Percentiles rank a stretch among this genome's conserved stretches.
phyloP scores from a whole-genome alignment of 768 basidiomycete species.

The Floccularia luteovirens region DNA sequence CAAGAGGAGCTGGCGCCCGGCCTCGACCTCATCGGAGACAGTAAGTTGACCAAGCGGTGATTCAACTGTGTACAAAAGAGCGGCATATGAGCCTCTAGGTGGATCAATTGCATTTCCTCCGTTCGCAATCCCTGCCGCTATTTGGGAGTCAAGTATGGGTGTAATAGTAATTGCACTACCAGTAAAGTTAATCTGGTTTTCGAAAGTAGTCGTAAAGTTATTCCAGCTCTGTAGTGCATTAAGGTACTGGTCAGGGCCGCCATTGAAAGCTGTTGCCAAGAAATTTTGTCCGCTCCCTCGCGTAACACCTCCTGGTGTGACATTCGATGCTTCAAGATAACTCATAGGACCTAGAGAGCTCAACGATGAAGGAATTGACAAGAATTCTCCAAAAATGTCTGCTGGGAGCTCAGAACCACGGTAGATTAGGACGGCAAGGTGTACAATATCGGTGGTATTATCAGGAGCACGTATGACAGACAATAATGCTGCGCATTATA shows the following conservation, averaged over 20 bases:
- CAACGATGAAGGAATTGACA: constrained; percentile 16
- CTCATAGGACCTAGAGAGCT: constrained; percentile 11
- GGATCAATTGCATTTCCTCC: constrained; percentile 22
- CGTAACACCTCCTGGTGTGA: constrained; percentile 4
- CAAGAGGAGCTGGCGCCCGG: constrained; percentile 9
- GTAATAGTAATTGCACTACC: constrained; percentile 15
- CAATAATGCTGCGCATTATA: no score
- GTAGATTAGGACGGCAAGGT: constrained; percentile 12
- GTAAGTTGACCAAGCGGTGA: background rate
- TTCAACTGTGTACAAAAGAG: background rate
- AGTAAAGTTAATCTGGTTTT: constrained; percentile 8
- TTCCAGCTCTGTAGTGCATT: constrained; percentile 15
- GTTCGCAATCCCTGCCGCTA: constrained; percentile 13
- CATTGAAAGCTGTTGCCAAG: constrained; percentile 15
- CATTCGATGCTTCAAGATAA: constrained; percentile 14
- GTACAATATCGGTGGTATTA: background rate
- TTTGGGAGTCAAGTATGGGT: constrained; percentile 18
- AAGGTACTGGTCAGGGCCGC: constrained; percentile 10
- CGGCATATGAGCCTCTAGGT: constrained; percentile 15
- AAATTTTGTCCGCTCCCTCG: constrained; percentile 11
- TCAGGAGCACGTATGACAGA: background rate
- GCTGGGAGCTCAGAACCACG: constrained; percentile 15
- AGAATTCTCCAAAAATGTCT: constrained; percentile 18
- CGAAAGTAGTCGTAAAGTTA: constrained; percentile 12
- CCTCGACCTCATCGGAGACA: constrained; percentile 3